Evolutionary conservation across 1,284 basidiomycete species (phyloP), one percentile per base, ranked within the genome.

Genomic region (Microbotryum saponariae): DNA sequence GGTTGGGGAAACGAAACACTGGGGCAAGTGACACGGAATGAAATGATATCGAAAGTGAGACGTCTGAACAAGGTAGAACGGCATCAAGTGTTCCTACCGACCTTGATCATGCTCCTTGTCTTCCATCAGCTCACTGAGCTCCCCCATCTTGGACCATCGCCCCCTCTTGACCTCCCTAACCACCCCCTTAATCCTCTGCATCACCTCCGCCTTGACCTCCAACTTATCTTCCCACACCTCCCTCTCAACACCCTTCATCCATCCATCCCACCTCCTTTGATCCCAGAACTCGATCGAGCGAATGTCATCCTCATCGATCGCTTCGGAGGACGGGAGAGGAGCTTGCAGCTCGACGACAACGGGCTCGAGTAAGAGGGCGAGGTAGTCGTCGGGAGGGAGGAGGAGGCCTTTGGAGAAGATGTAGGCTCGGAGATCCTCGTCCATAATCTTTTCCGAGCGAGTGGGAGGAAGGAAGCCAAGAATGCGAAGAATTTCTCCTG

Each of bases 201-300:
- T 54, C 31, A 61, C 14, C 48, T 31, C 31, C 48, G 51, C 59
- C 20, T 55, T 56, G 23, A 58, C 48, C 37, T 25, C 52, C 14
- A 37, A 23, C 16, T 4, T 58, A 55, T 60, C 29, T 33, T 63
- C 62, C 51, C 48, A 51, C 37, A 20, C 47, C 8, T 60, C 62
- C 37, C 20, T 44, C 49, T 29, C 51, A 20, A n/a, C 9, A 21
- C 14, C 25, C 49, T 50, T 21, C 14, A 54, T 42, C 54, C 49
- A 47, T 18, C 59, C 56, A 8, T 12, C 12, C 23, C 37, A 14
- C 2, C 51, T 37, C 8, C 37, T 12, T 44, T 47, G 51, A 52
- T 62, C 63, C 58, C 60, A 62, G 25, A 62, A 62, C 31, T 62
- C 60, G 52, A 61, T 37, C 9, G 54, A 58, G 51, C 37, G 52